Conservation (phyloP, 176 grass and related monocot species). For the Rhipidocladum racemiflorum region DNA sequence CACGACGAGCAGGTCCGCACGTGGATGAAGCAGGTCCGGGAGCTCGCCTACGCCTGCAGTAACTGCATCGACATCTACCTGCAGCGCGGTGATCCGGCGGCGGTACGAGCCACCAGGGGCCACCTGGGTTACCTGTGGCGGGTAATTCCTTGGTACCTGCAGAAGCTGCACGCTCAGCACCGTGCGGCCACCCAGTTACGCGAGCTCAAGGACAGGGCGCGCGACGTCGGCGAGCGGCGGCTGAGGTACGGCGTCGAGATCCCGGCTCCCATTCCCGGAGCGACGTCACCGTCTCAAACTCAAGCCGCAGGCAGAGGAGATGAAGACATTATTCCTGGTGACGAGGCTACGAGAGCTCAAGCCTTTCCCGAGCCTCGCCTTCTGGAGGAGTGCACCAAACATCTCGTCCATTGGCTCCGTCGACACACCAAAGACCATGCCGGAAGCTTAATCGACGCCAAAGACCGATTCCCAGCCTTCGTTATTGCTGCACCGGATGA, state of each 20-base stretch:
- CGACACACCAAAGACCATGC: neutral
- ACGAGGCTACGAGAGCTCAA: neutral
- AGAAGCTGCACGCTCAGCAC: neutral
- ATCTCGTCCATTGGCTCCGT: neutral
- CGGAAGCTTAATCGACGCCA: too few relatives aligned
- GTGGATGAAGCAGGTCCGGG: too few relatives aligned
- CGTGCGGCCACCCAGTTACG: neutral
- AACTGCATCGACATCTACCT: too few relatives aligned
- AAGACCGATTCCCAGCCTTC: neutral
- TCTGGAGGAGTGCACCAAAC: neutral
- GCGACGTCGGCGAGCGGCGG: neutral
- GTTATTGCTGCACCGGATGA: neutral
- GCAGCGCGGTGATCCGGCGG: too few relatives aligned
- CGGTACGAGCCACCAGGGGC: too few relatives aligned
- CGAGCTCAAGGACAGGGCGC: constrained; percentile 20
- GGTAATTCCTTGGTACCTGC: neutral
- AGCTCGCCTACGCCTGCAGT: too few relatives aligned
- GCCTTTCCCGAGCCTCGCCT: neutral
- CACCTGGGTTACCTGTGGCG: neutral
- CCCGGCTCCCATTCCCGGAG: neutral
- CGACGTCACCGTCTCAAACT: neutral
- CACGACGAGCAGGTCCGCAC: too few relatives aligned
- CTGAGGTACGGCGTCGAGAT: constrained; percentile 12
- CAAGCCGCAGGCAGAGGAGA: neutral
- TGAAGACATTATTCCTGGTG: neutral